These are phyloP conservation scores for Cyclotella kingstonii DNA, from an alignment of 108 stramenopile genomes.

Conservation along the genomic window DNA sequence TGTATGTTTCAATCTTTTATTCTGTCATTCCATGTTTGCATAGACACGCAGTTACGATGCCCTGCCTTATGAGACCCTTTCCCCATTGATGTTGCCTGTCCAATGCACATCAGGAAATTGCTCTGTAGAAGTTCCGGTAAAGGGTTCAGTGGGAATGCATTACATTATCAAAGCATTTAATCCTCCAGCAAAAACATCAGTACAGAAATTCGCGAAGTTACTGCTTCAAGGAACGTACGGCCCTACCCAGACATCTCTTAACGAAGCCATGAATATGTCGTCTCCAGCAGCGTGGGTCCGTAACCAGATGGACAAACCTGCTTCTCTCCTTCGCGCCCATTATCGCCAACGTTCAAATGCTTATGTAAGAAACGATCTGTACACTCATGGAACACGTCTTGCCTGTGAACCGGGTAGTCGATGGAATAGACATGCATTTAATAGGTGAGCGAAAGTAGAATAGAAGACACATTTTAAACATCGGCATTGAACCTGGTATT, in stretches of 20 bases:
- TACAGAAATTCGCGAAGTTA: slow-evolving; percentile 8
- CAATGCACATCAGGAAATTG: slow-evolving; percentile 2
- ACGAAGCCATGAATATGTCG: slow-evolving; percentile 8
- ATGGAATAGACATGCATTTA: slow-evolving; percentile 33
- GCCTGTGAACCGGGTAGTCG: slow-evolving; percentile 28
- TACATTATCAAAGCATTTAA: slow-evolving; percentile 18
- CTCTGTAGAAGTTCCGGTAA: background rate
- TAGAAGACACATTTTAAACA: too few species aligned
- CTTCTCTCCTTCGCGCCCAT: slow-evolving; percentile 18
- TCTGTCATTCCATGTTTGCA: background rate
- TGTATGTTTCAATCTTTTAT: background rate
- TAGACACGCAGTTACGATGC: slow-evolving; percentile 25
- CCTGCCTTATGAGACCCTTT: slow-evolving; percentile 11
- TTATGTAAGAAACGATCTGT: slow-evolving; percentile 10
- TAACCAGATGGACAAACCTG: slow-evolving; percentile 11
- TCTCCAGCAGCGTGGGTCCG: slow-evolving; percentile 21
- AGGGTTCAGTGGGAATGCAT: background rate
- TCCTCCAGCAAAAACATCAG: slow-evolving; percentile 1
- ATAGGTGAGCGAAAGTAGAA: too few species aligned
- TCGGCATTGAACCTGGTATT: too few species aligned
- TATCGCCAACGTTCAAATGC: slow-evolving; percentile 23
- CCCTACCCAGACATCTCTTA: slow-evolving; percentile 12
- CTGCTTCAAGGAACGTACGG: slow-evolving; percentile 27
- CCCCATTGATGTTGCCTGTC: slow-evolving; percentile 12
- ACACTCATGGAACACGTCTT: slow-evolving; percentile 8